Evolutionary conservation across 2,329 filamentous ascomycete species (phyloP), one percentile per base, ranked within the genome.

Genomic region (Fusarium devonianum): DNA sequence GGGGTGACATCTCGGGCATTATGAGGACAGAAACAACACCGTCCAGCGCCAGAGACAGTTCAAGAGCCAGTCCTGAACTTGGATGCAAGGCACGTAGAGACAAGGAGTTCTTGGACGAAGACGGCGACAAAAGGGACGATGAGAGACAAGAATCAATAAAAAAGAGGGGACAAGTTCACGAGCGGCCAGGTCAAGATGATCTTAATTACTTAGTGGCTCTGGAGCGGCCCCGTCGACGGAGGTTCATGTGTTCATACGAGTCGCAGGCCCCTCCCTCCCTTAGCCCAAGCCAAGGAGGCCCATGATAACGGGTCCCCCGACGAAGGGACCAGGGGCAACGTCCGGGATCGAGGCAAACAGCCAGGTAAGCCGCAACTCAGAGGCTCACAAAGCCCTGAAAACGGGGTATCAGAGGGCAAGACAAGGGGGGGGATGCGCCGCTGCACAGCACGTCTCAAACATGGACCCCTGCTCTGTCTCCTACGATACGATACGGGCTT

Each of bases 1-100:
- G 35, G 22, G 14, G 42, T 43, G 56, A 32, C 52, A 60, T 60
- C 32, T 35, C 56, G 32, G 33, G 25, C 52, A 60, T 56, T 46
- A 53, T 37, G 47, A 43, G 38, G 22, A 42, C 30, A 38, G 37
- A 40, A 23, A 7, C n/a, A 29, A 28, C 17, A 56, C 33, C 22
- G 30, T 23, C 16, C 47, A 44, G 34, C 22, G 44, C 26, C 34
- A 53, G 18, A 26, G 49, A 51, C 32, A 21, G 54, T 34, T 43
- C 55, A 58, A 58, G 43, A 58, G 25, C 54, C 55, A 49, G 54
- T 58, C 55, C 54, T 55, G 55, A 55, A 53, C 37, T 28, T 25
- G 37, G 37, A 53, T 34, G 32, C 26, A 35, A 38, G 26, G 26
- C 28, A 47, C 21, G n/a, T 42, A 47, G 37, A 19, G 19, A 22